Percentiles rank a stretch among this genome's conserved stretches.
Conservation (phyloP, 2,329 filamentous ascomycete genomes). For the Aureobasidium lini region DNA sequence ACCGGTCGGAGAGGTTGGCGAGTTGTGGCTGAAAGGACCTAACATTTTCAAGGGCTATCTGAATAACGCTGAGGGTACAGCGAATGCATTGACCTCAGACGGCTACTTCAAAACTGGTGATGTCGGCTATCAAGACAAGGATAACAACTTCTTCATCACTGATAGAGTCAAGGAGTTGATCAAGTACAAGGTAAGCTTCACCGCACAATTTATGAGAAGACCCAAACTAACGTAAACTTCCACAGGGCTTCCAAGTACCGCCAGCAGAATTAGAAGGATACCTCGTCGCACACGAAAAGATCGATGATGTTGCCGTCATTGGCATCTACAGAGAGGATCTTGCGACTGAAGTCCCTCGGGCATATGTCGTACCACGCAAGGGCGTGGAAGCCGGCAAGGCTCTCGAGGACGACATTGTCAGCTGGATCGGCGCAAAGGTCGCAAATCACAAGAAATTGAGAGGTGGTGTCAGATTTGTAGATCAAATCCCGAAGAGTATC, state of each 20-base stretch:
- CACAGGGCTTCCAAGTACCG: slow-evolving; percentile 38
- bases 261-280: slow-evolving; percentile 42
- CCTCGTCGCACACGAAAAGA: slow-evolving; percentile 33
- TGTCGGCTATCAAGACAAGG: slow-evolving; percentile 67
- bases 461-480: slow-evolving; percentile 39
- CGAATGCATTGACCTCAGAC: slow-evolving; percentile 63
- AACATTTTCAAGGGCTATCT: slow-evolving; percentile 75
- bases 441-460: slow-evolving; percentile 41
- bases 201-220: background rate
- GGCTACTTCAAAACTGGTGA: slow-evolving; percentile 91
- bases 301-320: slow-evolving; percentile 40
- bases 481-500: slow-evolving; percentile 41
- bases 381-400: slow-evolving; percentile 25
- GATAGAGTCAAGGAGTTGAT: slow-evolving; percentile 70
- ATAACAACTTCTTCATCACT: slow-evolving; percentile 83
- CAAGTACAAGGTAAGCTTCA: slow-evolving; percentile 48
- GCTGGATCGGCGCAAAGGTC: slow-evolving; percentile 38
- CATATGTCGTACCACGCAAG: slow-evolving; percentile 36
- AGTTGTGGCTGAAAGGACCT: slow-evolving; percentile 64
- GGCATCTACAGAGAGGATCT: slow-evolving; percentile 38
- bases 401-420: slow-evolving; percentile 35
- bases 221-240: slow-evolving; percentile 16
- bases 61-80: slow-evolving; percentile 64
- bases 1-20: slow-evolving; percentile 49
- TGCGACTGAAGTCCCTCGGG: slow-evolving; percentile 41